Conservation (phyloP, 2,329 filamentous ascomycete species). For the Aphanoascus verrucosus region DNA sequence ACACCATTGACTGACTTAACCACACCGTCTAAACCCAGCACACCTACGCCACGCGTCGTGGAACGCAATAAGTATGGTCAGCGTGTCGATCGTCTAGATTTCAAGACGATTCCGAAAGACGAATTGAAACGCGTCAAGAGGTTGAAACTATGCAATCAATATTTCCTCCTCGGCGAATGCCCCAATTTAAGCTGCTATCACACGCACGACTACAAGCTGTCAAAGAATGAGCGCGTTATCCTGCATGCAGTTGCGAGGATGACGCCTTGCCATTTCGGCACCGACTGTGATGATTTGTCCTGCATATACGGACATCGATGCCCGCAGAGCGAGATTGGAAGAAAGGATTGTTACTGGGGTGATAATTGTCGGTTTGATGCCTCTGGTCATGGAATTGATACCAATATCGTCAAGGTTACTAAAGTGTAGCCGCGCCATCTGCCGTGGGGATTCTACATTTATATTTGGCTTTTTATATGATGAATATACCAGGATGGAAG, state of each 20-base stretch:
- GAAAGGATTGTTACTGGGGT: slow-evolving; percentile 48
- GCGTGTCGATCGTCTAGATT: slow-evolving; percentile 45
- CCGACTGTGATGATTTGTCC: slow-evolving; percentile 47
- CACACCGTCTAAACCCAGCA: slow-evolving; percentile 26
- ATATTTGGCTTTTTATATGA: slow-evolving; percentile 1
- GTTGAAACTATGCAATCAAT: slow-evolving; percentile 53
- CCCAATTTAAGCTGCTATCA: slow-evolving; percentile 45
- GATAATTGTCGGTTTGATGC: slow-evolving; percentile 48
- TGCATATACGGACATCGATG: slow-evolving; percentile 57
- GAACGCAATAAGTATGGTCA: slow-evolving; percentile 50
- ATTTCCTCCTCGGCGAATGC: slow-evolving; percentile 49
- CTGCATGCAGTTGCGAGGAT: slow-evolving; percentile 51
- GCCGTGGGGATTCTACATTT: slow-evolving; percentile 2
- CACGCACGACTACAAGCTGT: slow-evolving; percentile 46
- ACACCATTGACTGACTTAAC: slow-evolving; percentile 31
- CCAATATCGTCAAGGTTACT: slow-evolving; percentile 40
- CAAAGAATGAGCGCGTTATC: slow-evolving; percentile 43
- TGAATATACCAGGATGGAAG: not conserved
- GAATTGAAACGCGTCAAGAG: slow-evolving; percentile 51
- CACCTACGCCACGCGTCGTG: slow-evolving; percentile 30
- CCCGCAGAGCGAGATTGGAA: slow-evolving; percentile 43
- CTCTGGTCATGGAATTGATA: slow-evolving; percentile 50
- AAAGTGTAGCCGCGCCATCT: slow-evolving; percentile 12
- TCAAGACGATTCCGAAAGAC: slow-evolving; percentile 43
- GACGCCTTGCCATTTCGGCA: slow-evolving; percentile 50